Base-by-base conservation (phyloP, 768 basidiomycete genomes). In the Tylopilus vinaceipallidus region DNA sequence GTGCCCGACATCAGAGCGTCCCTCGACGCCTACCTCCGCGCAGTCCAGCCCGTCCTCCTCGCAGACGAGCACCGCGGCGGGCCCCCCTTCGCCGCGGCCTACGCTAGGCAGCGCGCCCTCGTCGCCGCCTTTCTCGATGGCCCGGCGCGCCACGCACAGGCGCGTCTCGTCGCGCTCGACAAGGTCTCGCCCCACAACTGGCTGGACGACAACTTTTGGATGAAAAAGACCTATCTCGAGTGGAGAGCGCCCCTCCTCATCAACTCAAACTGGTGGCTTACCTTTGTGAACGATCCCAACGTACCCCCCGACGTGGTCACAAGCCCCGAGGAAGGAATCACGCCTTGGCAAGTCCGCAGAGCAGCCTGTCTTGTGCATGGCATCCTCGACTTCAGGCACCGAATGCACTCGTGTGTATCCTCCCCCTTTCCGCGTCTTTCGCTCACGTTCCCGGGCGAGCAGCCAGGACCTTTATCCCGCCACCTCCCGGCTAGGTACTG, bases 241-340 rank as follows among this genome's bases (percentile, higher is more conserved):
- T 91, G 86, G 84, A 80, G 95, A 27, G 80, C 81, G 0, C 93
- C 95, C 0, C 72, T 98, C 11, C 74, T 89, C 47, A 71, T 98
- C 56, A 87, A 98, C 66, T 95, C 93, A 3, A 98, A 97, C 62
- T 98, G 94, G 94, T 98, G 95, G 95, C 73, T 97, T 20, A 75
- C 91, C 3, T 88, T 94, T 64, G 73, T 77, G 36, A 84, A 95
- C 53, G 93, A 97, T 67, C 62, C 76, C 3, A 71, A 61, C 17
- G 76, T 89, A 36, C 92, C 86, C 8, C 67, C 62, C 7, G 40
- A 60, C 2, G 65, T 71, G 6, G 47, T 68, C 27, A 56, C 48
- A 1, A 58, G 56, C 47, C 36, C 30, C 13, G 58, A 61, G 45
- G 66, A 61, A n/a, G 69, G 70, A 33, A 69, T 87, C 42, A 88